Conservation (phyloP, 1,284 basidiomycete species). For the Rhodotorula sp. region DNA sequence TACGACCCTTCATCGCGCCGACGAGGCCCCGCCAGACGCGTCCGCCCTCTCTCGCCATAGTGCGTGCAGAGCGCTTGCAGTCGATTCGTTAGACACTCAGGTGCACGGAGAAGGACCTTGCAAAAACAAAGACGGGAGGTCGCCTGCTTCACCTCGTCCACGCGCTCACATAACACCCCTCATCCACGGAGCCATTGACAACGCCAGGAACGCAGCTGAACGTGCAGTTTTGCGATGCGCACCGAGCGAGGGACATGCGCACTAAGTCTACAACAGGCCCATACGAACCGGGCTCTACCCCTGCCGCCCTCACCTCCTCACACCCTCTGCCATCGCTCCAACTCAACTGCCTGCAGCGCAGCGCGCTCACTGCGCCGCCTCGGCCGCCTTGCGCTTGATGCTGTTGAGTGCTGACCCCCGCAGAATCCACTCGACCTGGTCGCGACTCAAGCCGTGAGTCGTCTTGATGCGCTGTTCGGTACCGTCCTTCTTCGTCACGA, state of each 20-base stretch:
- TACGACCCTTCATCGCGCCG: not conserved
- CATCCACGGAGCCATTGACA: too few relatives aligned
- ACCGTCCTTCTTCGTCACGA: slow-evolving; percentile 69
- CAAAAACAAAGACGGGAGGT: too few relatives aligned
- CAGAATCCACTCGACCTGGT: slow-evolving; percentile 60
- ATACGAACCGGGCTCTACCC: too few relatives aligned
- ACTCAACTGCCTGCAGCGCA: slow-evolving; percentile 1
- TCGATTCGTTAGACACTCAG: too few relatives aligned
- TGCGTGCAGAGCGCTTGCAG: too few relatives aligned
- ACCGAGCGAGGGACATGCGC: not conserved
- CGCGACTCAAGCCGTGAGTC: slow-evolving; percentile 82
- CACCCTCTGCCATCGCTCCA: not conserved
- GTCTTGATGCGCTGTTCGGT: slow-evolving; percentile 68
- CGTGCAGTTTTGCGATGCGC: too few relatives aligned
- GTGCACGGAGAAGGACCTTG: too few relatives aligned
- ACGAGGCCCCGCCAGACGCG: not conserved
- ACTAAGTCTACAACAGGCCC: not conserved
- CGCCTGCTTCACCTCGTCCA: too few relatives aligned
- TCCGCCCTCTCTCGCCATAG: too few relatives aligned
- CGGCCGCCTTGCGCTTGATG: slow-evolving; percentile 26
- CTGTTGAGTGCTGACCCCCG: slow-evolving; percentile 82
- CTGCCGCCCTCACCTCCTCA: not conserved
- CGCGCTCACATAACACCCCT: too few relatives aligned
- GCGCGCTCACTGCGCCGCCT: slow-evolving; percentile 9
- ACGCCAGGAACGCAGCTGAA: too few relatives aligned